Base-by-base conservation (phyloP, 495 filamentous ascomycete species). In the Penicillium longicatenatum region DNA sequence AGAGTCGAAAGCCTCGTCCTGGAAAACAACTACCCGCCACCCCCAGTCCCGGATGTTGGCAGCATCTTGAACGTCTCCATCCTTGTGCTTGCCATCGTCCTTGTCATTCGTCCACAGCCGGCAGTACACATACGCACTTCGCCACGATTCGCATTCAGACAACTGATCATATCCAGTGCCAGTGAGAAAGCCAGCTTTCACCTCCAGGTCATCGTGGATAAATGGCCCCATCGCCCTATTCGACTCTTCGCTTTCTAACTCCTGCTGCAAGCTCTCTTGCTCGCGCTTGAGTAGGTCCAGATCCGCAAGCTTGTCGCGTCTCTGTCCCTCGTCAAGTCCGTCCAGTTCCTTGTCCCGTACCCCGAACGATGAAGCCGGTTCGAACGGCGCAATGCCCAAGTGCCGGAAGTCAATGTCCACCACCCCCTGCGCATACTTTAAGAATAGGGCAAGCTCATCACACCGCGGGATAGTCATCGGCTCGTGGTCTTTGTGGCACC, bases 1-100 rank as follows among this genome's bases (percentile, higher is more conserved):
- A 21, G 55, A 41, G 35, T 45, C 52, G 26, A 19, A 48, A 52
- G 20, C 39, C n/a, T 58, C 47, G 26, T 39, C 48, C 11, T 58
- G 10, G 24, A 58, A 58, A 33, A 55, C 44, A 29, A 55, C 52
- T 8, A 55, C 52, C 43, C 43, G 42, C 52, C 52, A 55, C 11
- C 29, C 26, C 52, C 52, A 47, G 20, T 55, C 44, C 29, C 29
- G 29, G 52, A 55, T 55, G 14, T 55, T 55, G 31, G 52, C 19
- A 46, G 52, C 42, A 55, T 55, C 52, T 17, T 33, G 19, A 30
- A 55, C 24, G 19, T 46, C 31, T 46, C 20, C 52, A 55, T 48
- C 52, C 19, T 48, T 35, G 29, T n/a, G n/a, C n/a, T n/a, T n/a
- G n/a, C n/a, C n/a, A n/a, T n/a, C n/a, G n/a, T n/a, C n/a, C n/a